phyloP scores from a whole-genome alignment of 192 early-diverging fungal species.

The Gaertneriomyces sp. region DNA sequence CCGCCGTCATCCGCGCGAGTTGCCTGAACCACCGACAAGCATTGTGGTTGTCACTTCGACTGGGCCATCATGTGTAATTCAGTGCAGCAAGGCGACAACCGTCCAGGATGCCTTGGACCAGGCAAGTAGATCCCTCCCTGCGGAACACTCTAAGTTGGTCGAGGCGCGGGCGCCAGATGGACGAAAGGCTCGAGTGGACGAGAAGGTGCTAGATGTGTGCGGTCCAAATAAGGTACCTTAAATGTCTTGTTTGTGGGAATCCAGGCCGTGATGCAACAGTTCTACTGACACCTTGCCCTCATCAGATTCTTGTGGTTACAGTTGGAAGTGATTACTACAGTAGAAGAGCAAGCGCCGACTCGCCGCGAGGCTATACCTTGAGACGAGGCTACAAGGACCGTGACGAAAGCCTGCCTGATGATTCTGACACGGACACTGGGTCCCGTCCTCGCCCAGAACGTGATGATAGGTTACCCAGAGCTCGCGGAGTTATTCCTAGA shows the following conservation, averaged over 20 bases:
- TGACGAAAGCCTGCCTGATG: constrained; percentile 12
- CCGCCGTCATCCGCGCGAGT: background rate
- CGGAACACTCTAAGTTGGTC: constrained; percentile 18
- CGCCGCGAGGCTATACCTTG: constrained; percentile 12
- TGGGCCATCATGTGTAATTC: constrained; percentile 12
- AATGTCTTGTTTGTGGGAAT: background rate
- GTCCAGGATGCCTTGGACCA: constrained; percentile 1
- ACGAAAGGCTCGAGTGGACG: constrained; percentile 19
- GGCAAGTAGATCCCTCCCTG: constrained; percentile 3
- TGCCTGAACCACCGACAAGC: background rate
- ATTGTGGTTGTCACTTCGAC: constrained; percentile 24
- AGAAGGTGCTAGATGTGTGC: constrained; percentile 35
- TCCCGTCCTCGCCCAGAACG: background rate
- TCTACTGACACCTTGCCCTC: background rate
- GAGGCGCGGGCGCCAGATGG: constrained; percentile 36
- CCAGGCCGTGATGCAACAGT: background rate
- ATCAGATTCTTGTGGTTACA: constrained; percentile 15
- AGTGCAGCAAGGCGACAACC: constrained; percentile 1
- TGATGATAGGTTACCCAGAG: background rate
- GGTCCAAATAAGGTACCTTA: constrained; percentile 33
- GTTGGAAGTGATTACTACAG: constrained; percentile 3
- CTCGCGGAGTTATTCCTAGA: background rate
- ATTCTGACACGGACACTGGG: constrained; percentile 21
- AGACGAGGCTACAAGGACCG: constrained; percentile 3
- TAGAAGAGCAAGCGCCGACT: constrained; percentile 3